Evolutionary conservation across 169 alveolate genomes (phyloP).

Genomic region (Cryptosporidium tyzzeri): DNA sequence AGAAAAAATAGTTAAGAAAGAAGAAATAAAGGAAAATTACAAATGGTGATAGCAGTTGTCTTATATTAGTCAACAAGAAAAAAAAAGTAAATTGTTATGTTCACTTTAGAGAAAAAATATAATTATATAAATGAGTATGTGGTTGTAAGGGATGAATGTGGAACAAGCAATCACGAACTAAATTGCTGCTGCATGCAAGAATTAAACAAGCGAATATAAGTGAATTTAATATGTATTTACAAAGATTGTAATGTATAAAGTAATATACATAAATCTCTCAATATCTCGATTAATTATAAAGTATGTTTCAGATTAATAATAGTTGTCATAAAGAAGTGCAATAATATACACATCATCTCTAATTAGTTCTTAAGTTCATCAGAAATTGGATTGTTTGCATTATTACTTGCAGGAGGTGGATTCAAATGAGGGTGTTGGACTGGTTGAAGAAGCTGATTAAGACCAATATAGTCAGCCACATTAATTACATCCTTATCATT

Average conservation of each 20-base stretch:
- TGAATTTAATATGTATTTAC: neutral
- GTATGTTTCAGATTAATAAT: neutral
- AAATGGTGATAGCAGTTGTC: neutral
- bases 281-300: slow-evolving; percentile 1
- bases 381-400: slow-evolving; percentile 24
- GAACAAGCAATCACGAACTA: neutral
- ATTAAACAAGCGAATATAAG: neutral
- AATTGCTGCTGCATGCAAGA: neutral
- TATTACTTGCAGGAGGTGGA: neutral
- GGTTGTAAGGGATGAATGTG: neutral
- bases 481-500: slow-evolving; percentile 59
- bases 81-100: neutral
- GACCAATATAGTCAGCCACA: slow-evolving; percentile 72
- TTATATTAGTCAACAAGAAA: neutral
- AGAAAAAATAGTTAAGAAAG: neutral
- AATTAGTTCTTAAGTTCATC: slow-evolving; percentile 33
- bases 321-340: neutral
- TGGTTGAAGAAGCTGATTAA: slow-evolving; percentile 59
- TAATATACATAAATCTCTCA: neutral
- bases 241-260: neutral
- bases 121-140: slow-evolving; percentile 10
- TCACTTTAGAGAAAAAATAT: neutral
- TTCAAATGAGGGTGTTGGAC: slow-evolving; percentile 70
- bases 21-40: neutral
- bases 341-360: neutral